Base-by-base conservation (phyloP, 208 protist genomes). In the Trichomonas tenax region DNA sequence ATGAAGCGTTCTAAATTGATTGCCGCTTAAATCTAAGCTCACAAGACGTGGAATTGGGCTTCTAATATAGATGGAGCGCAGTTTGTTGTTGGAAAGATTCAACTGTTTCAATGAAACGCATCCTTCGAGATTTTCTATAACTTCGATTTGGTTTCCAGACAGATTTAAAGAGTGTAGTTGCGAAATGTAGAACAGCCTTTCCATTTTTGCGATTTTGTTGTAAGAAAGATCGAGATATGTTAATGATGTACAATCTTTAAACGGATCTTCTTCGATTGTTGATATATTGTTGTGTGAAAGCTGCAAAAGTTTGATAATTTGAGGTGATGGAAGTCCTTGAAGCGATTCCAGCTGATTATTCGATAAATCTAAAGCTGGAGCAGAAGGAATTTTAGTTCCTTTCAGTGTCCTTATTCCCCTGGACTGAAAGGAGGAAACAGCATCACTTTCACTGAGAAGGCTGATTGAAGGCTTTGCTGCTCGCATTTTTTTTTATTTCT, bases 261-360 rank as follows among this genome's bases (percentile, higher is more conserved):
- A 38, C n/a, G 41, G 86, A 34, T 93, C 86, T 93, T 93, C 86
- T 93, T 93, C 86, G 3, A 93, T 93, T 51, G 17, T 93, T 93
- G 41, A 41, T 38, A 93, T 51, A 17, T 93, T 93, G 21, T 93
- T 93, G 44, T 93, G 41, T 21, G 86, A 93, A 58, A 38, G 40
- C 36, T 51, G 86, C 8, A 93, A 40, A 11, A 26, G n/a, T 93
- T 93, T 93, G 26, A 93, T 93, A 38, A 93, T 93, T 38, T 48
- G 15, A 17, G 86, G 86, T 40, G 86, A 93, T 51, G 86, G 86
- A 34, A 93, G 44, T 11, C 86, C 86, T 40, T 34, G 40, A 0
- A 93, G 15, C 15, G 86, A 93, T 38, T 38, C 17, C 17, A 93
- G 15, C 10, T 93, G 86, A 51, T 48, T 40, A 93, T 51, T 51